These are phyloP conservation scores for Debaryomyces tyrocola DNA, from an alignment of 805 yeast species.

Conservation along the genomic window DNA sequence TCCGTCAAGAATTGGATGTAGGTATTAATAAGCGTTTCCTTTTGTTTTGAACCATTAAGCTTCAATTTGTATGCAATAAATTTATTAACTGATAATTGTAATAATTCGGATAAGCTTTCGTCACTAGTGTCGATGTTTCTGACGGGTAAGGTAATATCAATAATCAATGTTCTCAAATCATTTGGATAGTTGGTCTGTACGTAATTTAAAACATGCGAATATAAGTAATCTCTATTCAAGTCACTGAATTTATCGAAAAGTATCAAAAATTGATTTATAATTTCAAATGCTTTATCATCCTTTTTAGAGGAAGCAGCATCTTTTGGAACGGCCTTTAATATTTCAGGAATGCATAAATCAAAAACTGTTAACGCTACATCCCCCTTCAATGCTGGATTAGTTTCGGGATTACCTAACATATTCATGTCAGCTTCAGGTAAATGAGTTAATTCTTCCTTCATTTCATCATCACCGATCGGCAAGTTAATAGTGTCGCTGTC, in stretches of 20 bases:
- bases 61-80: conserved; percentile 60
- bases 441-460: conserved; percentile 63
- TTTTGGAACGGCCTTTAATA: conserved; percentile 24
- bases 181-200: conserved; percentile 44
- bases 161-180: conserved; percentile 40
- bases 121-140: conserved; percentile 47
- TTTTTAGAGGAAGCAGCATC: conserved; percentile 22
- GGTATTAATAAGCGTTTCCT: conserved; percentile 29
- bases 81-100: conserved; percentile 72
- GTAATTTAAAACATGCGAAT: conserved; percentile 60
- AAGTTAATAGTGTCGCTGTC: conserved; percentile 42
- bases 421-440: conserved; percentile 87
- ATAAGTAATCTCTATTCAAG: conserved; percentile 67
- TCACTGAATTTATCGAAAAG: conserved; percentile 70
- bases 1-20: conserved; percentile 26
- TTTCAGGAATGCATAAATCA: conserved; percentile 34
- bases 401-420: conserved; percentile 81
- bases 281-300: conserved; percentile 41
- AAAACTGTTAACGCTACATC: conserved; percentile 45
- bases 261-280: conserved; percentile 44
- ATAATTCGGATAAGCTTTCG: conserved; percentile 51
- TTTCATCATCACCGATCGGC: conserved; percentile 51
- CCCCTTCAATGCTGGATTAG: conserved; percentile 68
- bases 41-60: conserved; percentile 27
- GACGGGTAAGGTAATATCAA: conserved; percentile 67